Base-by-base conservation (phyloP, 208 protist genomes). In the Porcisia deanei region DNA sequence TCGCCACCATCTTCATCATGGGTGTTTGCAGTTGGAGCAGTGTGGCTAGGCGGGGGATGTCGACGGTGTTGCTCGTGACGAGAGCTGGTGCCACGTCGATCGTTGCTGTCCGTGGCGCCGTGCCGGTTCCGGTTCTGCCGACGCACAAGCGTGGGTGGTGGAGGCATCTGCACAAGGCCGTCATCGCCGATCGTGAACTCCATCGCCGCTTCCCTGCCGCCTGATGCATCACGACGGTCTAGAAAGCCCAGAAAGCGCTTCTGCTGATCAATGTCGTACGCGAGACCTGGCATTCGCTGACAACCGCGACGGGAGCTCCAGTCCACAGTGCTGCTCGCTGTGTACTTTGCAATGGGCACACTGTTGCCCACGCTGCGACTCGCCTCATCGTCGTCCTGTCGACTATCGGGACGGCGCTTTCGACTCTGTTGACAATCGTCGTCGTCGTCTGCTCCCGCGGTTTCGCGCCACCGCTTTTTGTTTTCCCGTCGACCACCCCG, bases 161-260 rank as follows among this genome's bases (percentile, higher is more conserved):
- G 77, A 25, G 77, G 77, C 77, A 82, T 82, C 66, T 82, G 65
- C 57, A 82, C 77, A 12, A 82, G 72, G 20, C 77, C 77, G 59
- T 82, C 77, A 0, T 71, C 41, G 43, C 77, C 77, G 12, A 82
- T 77, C 1, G 60, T 72, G 58, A 73, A 78, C 72, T 53, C 22
- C 74, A 81, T 77, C 34, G 34, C 75, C 5, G 70, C 76, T 54
- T 71, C 55, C 30, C 45, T 25, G 47, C 55, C 43, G 58, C 61
- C 59, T 9, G 71, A 61, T 22, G 75, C 71, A 52, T 79, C 74
- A 53, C 61, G 73, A 34, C 69, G 72, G 57, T 81, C 73, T 9
- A 74, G 57, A 54, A 76, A 77, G 52, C 75, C 73, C 3, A 78
- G 61, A 43, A 84, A 75, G 16, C 71, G 65, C 64, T 73, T 74